These are phyloP conservation scores for Auricularia heimuer DNA, from an alignment of 768 basidiomycete genomes.

Conservation along the genomic window DNA sequence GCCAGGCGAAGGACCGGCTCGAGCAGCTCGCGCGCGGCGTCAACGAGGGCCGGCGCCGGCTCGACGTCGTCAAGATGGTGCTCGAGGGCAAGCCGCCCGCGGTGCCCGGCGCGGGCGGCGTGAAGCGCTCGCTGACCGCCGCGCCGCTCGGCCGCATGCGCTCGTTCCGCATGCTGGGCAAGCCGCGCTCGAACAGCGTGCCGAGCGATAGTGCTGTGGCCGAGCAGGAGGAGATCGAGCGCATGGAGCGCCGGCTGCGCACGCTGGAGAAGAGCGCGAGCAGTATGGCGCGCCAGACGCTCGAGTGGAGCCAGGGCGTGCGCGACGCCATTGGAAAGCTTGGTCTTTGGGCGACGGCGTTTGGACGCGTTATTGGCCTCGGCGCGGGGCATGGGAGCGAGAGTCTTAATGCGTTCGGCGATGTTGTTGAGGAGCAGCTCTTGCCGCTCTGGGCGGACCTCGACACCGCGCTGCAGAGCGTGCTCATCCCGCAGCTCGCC, in stretches of 20 bases:
- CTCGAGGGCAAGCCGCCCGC: conserved; percentile 25
- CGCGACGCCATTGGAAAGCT: conserved; percentile 40
- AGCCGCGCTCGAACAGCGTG: conserved; percentile 30
- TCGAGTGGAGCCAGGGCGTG: conserved; percentile 53
- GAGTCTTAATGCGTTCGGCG: conserved; percentile 38
- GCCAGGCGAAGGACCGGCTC: conserved; percentile 44
- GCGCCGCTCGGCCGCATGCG: conserved; percentile 47
- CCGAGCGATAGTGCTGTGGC: conserved; percentile 32
- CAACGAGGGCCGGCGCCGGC: conserved; percentile 66
- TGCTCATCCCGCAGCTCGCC: conserved; percentile 48
- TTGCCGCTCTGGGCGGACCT: conserved; percentile 43
- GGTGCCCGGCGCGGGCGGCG: not conserved
- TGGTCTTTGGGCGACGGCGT: conserved; percentile 51
- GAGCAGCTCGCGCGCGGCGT: conserved; percentile 67
- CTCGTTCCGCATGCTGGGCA: conserved; percentile 42
- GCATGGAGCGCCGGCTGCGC: conserved; percentile 47
- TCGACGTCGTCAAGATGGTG: conserved; percentile 72
- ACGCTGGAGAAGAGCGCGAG: conserved; percentile 48
- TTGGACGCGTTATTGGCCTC: conserved; percentile 36
- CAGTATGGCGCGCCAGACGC: conserved; percentile 48
- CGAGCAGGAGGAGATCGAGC: conserved; percentile 34
- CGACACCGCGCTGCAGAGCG: conserved; percentile 41
- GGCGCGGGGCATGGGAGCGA: conserved; percentile 21
- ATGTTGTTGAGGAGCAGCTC: conserved; percentile 45
- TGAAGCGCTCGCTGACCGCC: conserved; percentile 29